Percentiles rank a stretch among this genome's conserved stretches.
Conservation (phyloP, 345 rosid genomes). For the Eucalyptus regnans region DNA sequence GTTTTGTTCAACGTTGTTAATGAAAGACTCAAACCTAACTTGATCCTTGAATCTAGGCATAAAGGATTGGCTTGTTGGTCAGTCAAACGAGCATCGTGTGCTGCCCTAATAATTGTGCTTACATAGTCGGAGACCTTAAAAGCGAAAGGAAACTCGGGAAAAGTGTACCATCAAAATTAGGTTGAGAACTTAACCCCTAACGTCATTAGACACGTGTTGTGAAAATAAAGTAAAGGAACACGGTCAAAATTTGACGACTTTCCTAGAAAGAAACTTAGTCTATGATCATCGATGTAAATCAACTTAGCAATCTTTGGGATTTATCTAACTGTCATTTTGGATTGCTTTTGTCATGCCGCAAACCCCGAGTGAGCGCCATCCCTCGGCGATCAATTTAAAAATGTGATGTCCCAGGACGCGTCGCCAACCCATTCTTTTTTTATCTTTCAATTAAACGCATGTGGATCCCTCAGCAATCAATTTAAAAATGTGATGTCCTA, state of each 20-base stretch:
- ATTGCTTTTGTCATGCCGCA: no score
- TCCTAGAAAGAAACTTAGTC: not conserved
- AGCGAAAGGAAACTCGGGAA: not conserved
- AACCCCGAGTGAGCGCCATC: fast-evolving
- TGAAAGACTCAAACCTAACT: not conserved
- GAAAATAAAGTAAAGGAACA: not conserved
- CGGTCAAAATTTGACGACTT: not conserved
- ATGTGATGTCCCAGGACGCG: fast-evolving
- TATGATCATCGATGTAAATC: not conserved
- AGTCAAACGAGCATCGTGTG: not conserved
- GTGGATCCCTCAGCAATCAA: no score
- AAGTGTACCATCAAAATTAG: not conserved
- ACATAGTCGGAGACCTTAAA: not conserved
- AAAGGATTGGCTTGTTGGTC: not conserved
- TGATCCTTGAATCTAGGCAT: not conserved
- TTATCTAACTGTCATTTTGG: no score
- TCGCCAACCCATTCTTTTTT: fast-evolving
- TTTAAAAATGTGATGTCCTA: fast-evolving
- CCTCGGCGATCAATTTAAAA: fast-evolving
- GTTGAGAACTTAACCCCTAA: not conserved
- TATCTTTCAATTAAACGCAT: no score
- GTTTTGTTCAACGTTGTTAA: no score
- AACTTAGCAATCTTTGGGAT: not conserved
- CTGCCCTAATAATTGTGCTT: not conserved
- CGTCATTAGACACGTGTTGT: not conserved